Conservation (phyloP, 1,284 basidiomycete genomes). For the Cutaneotrichosporon cutaneum region DNA sequence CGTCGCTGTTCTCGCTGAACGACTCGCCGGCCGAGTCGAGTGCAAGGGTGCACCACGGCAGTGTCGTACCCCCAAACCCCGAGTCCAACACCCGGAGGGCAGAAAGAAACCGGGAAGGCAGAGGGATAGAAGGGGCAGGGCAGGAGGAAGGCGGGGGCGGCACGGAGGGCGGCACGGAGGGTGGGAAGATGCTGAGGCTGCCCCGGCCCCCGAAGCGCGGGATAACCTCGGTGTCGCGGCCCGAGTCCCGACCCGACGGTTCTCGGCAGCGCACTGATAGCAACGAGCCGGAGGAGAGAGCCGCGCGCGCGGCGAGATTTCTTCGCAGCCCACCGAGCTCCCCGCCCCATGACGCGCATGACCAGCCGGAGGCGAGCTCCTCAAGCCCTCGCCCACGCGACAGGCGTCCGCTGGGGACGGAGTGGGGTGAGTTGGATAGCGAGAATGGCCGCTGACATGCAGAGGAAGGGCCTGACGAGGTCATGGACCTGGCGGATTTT, state of each 20-base stretch:
- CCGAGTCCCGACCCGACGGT: not conserved
- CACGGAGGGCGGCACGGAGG: not conserved
- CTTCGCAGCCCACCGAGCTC: conserved; percentile 7
- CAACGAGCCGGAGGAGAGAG: not conserved
- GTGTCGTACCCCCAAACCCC: conserved; percentile 16
- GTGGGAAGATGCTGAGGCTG: no score
- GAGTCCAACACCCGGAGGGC: not conserved
- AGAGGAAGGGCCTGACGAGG: conserved; percentile 8
- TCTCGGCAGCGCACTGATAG: conserved; percentile 6
- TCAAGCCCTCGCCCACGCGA: not conserved
- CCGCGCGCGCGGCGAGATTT: conserved; percentile 1
- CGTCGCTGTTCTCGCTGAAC: conserved; percentile 75
- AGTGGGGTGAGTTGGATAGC: conserved; percentile 9
- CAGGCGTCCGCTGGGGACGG: not conserved
- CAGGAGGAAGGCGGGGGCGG: not conserved
- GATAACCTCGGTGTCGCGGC: conserved; percentile 11
- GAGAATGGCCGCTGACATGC: not conserved
- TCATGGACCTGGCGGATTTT: conserved; percentile 8
- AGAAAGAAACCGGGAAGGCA: not conserved
- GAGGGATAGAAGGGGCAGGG: not conserved
- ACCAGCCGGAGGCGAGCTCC: not conserved
- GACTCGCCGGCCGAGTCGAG: conserved; percentile 57
- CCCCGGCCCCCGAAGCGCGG: conserved; percentile 12
- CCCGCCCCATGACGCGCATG: conserved; percentile 5
- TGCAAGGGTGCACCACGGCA: conserved; percentile 1